Percentiles rank a stretch among this genome's conserved stretches.
Evolutionary conservation across 805 yeast species (phyloP).

Genomic region (fission yeast (Schizosaccharomyces pombe)): DNA sequence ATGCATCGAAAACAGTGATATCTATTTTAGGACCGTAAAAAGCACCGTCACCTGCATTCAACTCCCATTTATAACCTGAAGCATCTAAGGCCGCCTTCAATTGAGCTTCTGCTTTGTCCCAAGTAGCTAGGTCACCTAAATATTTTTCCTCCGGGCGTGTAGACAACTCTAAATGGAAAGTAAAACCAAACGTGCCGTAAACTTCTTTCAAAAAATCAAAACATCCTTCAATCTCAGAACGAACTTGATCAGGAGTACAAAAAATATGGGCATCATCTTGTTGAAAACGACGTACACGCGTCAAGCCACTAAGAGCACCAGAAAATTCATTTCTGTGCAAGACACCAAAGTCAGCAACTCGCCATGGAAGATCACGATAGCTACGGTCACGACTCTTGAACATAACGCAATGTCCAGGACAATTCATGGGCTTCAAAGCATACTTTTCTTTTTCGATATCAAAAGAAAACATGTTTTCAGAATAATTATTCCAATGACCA

Average conservation of each 20-base stretch:
- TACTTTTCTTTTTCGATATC: conserved; percentile 89
- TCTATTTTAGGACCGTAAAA: conserved; percentile 51
- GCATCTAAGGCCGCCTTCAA: conserved; percentile 36
- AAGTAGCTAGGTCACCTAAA: conserved; percentile 52
- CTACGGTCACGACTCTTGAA: conserved; percentile 56
- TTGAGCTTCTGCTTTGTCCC: conserved; percentile 63
- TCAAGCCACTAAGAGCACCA: conserved; percentile 80
- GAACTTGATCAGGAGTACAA: conserved; percentile 58
- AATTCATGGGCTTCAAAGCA: conserved; percentile 91
- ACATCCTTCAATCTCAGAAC: conserved; percentile 45
- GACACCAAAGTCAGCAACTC: conserved; percentile 74
- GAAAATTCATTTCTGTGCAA: conserved; percentile 85
- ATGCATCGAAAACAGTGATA: conserved; percentile 55
- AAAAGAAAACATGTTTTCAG: conserved; percentile 90
- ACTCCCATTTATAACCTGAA: conserved; percentile 35
- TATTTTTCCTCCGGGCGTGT: conserved; percentile 56
- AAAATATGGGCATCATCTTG: conserved; percentile 97
- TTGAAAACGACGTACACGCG: conserved; percentile 83
- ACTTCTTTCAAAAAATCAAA: conserved; percentile 51
- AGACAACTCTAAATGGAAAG: conserved; percentile 44
- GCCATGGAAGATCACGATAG: conserved; percentile 63
- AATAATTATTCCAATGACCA: conserved; percentile 95
- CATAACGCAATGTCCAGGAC: conserved; percentile 79
- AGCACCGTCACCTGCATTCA: conserved; percentile 89
- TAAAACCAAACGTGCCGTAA: conserved; percentile 43